Conservation (phyloP, 495 filamentous ascomycete genomes). For the Aspergillus cavernicola region DNA sequence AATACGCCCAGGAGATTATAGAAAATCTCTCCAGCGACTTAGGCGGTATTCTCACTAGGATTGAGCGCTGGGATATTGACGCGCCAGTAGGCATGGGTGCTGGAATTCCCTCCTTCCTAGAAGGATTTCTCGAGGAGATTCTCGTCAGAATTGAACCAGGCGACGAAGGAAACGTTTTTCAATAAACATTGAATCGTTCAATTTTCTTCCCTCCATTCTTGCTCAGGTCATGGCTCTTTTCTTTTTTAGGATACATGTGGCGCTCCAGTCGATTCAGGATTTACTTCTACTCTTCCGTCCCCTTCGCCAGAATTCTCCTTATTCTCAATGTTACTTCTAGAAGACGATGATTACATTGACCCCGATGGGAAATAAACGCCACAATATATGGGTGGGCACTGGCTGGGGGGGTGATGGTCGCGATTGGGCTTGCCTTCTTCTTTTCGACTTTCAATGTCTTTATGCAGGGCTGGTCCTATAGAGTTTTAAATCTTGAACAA, state of each 20-base stretch:
- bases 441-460: neutral
- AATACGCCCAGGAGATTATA: conserved; percentile 78
- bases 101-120: conserved; percentile 79
- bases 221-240: neutral
- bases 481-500: conserved; percentile 4
- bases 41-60: conserved; percentile 72
- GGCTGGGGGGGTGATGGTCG: too few species aligned
- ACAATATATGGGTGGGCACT: neutral
- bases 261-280: too few species aligned
- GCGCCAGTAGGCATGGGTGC: conserved; percentile 88
- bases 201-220: conserved; percentile 3
- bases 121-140: conserved; percentile 90
- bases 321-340: too few species aligned
- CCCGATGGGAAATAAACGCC: too few species aligned
- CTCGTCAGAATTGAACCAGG: conserved; percentile 86
- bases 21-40: conserved; percentile 73
- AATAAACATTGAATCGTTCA: conserved; percentile 2
- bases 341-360: too few species aligned
- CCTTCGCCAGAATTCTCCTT: too few species aligned
- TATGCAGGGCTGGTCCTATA: conserved; percentile 4
- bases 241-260: conserved; percentile 4
- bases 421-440: neutral
- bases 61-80: conserved; percentile 79
- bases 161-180: conserved; percentile 53
- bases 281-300: too few species aligned